A percentile compares a stretch with the other conserved stretches of the same genome.
phyloP scores from a whole-genome alignment of 345 rosid species.

The Citrus medica region DNA sequence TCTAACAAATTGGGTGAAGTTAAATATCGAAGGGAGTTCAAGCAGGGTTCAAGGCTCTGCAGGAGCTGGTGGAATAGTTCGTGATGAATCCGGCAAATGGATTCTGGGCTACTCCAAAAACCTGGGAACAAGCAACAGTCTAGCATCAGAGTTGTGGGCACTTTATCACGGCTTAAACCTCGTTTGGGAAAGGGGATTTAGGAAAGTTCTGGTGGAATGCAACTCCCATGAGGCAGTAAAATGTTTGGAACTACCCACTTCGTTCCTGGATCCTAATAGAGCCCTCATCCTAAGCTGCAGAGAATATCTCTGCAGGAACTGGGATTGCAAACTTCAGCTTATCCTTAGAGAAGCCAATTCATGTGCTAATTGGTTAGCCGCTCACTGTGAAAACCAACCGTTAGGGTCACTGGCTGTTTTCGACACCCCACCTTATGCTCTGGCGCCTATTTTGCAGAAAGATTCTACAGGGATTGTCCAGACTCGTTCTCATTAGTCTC shows the following conservation, averaged over 20 bases:
- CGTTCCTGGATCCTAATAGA: slow-evolving; percentile 15
- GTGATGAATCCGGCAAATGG: slow-evolving; percentile 54
- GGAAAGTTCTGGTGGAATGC: slow-evolving; percentile 37
- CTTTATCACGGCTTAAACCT: slow-evolving; percentile 43
- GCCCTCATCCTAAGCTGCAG: slow-evolving; percentile 33
- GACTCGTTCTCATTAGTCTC: not conserved
- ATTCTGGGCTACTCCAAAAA: slow-evolving; percentile 39
- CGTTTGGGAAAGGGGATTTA: slow-evolving; percentile 42
- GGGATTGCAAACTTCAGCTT: slow-evolving; percentile 38
- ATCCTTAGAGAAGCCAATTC: slow-evolving; percentile 32
- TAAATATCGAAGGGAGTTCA: slow-evolving; percentile 36
- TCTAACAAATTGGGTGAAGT: slow-evolving; percentile 35
- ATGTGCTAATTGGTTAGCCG: slow-evolving; percentile 42
- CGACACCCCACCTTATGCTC: slow-evolving; percentile 32
- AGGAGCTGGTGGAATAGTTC: slow-evolving; percentile 45
- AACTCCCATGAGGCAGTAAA: slow-evolving; percentile 26
- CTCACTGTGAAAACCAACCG: slow-evolving; percentile 14
- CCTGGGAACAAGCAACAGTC: slow-evolving; percentile 14
- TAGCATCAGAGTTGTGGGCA: slow-evolving; percentile 45
- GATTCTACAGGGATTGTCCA: slow-evolving; percentile 12
- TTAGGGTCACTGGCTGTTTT: slow-evolving; percentile 11
- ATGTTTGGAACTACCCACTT: slow-evolving; percentile 19
- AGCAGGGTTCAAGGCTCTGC: slow-evolving; percentile 12
- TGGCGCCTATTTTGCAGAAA: slow-evolving; percentile 24
- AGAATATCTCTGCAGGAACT: slow-evolving; percentile 27